These are phyloP conservation scores for Xylaria sp. DNA, from an alignment of 2,329 filamentous ascomycete genomes.

Conservation along the genomic window DNA sequence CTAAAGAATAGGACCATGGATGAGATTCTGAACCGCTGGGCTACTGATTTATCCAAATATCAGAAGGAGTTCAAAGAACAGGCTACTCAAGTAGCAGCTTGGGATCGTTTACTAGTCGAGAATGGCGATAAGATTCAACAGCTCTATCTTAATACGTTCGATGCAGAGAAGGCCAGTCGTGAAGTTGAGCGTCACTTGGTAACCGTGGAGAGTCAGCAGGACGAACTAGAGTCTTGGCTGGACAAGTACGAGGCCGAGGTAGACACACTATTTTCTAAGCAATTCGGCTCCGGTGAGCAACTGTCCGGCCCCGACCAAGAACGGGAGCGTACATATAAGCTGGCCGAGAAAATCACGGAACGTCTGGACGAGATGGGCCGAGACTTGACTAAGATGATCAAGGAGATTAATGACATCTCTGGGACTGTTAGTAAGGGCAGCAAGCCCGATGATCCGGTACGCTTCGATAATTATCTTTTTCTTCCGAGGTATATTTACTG, in stretches of 20 bases:
- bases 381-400: slow-evolving; percentile 94
- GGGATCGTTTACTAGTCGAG: slow-evolving; percentile 92
- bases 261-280: slow-evolving; percentile 84
- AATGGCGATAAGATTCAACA: slow-evolving; percentile 97
- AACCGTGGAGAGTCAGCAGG: slow-evolving; percentile 90
- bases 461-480: slow-evolving; percentile 19
- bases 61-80: slow-evolving; percentile 96
- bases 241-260: slow-evolving; percentile 93
- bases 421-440: slow-evolving; percentile 87
- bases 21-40: slow-evolving; percentile 97
- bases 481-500: slow-evolving; percentile 39
- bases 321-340: slow-evolving; percentile 93
- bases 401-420: slow-evolving; percentile 96
- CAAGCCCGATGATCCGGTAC: slow-evolving; percentile 87
- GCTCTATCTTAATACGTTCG: slow-evolving; percentile 89
- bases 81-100: slow-evolving; percentile 84
- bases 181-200: slow-evolving; percentile 94
- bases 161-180: slow-evolving; percentile 90
- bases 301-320: slow-evolving; percentile 93
- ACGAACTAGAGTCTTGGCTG: slow-evolving; percentile 87
- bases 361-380: slow-evolving; percentile 93
- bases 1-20: slow-evolving; percentile 99
- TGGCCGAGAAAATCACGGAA: slow-evolving; percentile 92
- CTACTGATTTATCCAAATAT: slow-evolving; percentile 92
- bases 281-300: slow-evolving; percentile 79